Percentiles rank a stretch among this genome's conserved stretches.
Evolutionary conservation across 1,284 basidiomycete species (phyloP).

Genomic region (Moesziomyces parantarcticus): DNA sequence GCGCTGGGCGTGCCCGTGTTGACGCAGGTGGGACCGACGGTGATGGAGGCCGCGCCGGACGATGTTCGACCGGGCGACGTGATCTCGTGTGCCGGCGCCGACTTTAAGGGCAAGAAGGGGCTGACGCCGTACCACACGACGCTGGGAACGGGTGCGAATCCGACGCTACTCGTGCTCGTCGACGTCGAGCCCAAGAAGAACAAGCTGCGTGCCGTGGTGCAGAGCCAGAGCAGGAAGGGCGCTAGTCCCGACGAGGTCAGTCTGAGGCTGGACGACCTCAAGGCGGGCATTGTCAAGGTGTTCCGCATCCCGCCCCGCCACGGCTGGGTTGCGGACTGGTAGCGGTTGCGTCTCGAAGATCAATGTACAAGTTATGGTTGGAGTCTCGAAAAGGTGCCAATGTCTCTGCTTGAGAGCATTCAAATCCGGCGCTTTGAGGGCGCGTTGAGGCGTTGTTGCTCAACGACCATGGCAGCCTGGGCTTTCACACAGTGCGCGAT

Average conservation of each 20-base stretch:
- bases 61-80: constrained; percentile 89
- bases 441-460: too few relatives aligned
- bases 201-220: constrained; percentile 66
- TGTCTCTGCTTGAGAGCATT: too few relatives aligned
- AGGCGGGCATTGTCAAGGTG: constrained; percentile 77
- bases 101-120: constrained; percentile 85
- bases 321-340: constrained; percentile 46
- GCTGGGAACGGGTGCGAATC: constrained; percentile 74
- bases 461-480: too few relatives aligned
- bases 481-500: too few relatives aligned
- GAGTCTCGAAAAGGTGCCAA: too few relatives aligned
- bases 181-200: constrained; percentile 73
- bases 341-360: too few relatives aligned
- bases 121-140: constrained; percentile 78
- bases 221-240: constrained; percentile 73
- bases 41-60: constrained; percentile 76
- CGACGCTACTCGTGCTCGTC: constrained; percentile 78
- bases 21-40: constrained; percentile 75
- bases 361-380: too few relatives aligned
- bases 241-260: constrained; percentile 79
- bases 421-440: too few relatives aligned
- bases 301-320: constrained; percentile 45
- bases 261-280: constrained; percentile 87
- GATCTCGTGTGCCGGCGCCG: constrained; percentile 79
- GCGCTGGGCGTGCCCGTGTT: constrained; percentile 41